Evolutionary conservation across 345 rosid genomes (phyloP).

Genomic region (Hirschfeldia incana): DNA sequence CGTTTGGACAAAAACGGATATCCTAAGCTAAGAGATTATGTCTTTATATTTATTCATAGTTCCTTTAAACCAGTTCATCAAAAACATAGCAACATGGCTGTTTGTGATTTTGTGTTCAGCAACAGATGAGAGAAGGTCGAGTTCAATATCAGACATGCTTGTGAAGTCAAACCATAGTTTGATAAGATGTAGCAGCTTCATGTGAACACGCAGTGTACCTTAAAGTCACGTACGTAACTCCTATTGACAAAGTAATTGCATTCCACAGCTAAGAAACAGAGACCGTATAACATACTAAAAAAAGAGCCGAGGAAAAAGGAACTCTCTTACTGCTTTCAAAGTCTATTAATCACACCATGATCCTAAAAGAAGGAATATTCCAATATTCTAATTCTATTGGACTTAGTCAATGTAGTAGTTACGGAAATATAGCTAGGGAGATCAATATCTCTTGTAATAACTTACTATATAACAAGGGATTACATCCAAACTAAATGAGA

Average conservation of each 20-base stretch:
- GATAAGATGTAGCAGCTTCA: slow-evolving; percentile 96
- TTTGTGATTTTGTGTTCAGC: slow-evolving; percentile 84
- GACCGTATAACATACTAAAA: background rate
- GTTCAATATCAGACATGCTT: slow-evolving; percentile 80
- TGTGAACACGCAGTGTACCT: slow-evolving; percentile 69
- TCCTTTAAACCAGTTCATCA: slow-evolving; percentile 51
- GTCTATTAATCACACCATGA: background rate
- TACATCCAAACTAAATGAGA: no score
- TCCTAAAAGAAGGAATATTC: background rate
- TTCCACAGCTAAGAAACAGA: slow-evolving; percentile 51
- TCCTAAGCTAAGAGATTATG: background rate
- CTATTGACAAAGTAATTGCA: slow-evolving; percentile 76
- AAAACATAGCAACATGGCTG: slow-evolving; percentile 26
- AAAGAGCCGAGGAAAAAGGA: background rate
- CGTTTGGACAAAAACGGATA: no score
- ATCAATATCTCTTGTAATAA: no score
- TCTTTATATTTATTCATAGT: background rate
- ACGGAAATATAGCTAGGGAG: no score
- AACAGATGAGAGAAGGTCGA: slow-evolving; percentile 67
- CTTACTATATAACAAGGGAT: no score
- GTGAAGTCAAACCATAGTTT: slow-evolving; percentile 84
- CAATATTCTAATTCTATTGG: no score
- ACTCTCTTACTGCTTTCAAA: background rate
- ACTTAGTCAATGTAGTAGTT: no score
- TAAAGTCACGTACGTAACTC: slow-evolving; percentile 59